Evolutionary conservation across 208 protist genomes (phyloP).

Genomic region (Entamoeba invadens): DNA sequence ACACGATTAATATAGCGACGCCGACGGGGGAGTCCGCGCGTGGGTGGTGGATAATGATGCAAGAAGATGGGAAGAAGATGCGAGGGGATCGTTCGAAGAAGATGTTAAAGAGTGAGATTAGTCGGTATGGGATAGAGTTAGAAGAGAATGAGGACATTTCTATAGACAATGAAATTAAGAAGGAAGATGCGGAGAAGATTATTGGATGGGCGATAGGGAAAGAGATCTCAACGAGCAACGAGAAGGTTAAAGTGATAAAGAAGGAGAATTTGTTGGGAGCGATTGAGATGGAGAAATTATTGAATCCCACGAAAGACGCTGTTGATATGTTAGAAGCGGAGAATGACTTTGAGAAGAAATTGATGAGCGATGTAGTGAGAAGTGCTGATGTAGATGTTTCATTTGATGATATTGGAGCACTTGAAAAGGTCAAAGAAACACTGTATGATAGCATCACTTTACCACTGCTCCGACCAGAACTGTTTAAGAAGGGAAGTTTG

Average conservation of each 20-base stretch:
- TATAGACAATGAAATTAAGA: background rate
- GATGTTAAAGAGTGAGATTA: background rate
- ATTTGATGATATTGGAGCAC: background rate
- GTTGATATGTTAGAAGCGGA: background rate
- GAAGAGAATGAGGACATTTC: background rate
- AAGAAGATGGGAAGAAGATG: background rate
- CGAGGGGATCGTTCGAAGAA: background rate
- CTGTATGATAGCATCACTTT: background rate
- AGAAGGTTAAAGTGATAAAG: background rate
- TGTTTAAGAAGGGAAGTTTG: background rate
- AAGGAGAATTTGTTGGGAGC: background rate
- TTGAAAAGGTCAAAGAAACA: background rate
- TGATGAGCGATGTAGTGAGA: background rate
- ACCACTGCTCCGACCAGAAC: background rate
- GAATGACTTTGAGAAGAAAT: background rate
- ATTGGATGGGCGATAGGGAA: background rate
- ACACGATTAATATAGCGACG: background rate
- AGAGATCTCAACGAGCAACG: background rate
- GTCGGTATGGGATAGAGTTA: background rate
- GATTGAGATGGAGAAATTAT: background rate
- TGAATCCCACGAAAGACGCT: background rate
- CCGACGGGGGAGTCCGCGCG: background rate
- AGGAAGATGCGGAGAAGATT: background rate
- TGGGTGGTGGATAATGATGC: background rate
- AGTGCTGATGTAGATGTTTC: background rate